These are phyloP conservation scores for Austroboletus niveus DNA, from an alignment of 1,284 basidiomycete genomes.

Conservation along the genomic window DNA sequence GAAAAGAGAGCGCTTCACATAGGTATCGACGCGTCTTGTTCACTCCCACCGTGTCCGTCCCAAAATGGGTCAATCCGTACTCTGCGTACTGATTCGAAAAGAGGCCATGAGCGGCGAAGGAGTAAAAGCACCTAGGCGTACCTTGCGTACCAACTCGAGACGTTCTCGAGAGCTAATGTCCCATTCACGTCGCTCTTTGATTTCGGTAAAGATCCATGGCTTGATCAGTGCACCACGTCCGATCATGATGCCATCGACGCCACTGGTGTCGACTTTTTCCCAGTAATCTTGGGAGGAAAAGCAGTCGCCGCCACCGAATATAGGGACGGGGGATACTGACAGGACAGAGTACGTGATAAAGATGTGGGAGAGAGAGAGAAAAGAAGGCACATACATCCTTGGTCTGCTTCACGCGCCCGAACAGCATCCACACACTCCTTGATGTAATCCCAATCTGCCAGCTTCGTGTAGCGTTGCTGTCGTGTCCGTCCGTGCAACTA, in stretches of 20 bases:
- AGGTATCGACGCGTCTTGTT: conserved; percentile 94
- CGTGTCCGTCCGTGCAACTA: conserved; percentile 92
- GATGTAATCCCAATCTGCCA: conserved; percentile 92
- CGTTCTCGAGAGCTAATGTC: conserved; percentile 91
- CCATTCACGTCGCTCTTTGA: conserved; percentile 91
- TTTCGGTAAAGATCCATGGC: conserved; percentile 96
- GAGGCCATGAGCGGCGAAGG: background rate
- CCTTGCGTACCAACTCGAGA: conserved; percentile 82
- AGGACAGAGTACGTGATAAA: background rate
- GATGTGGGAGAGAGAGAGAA: background rate
- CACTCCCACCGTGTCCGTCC: conserved; percentile 88
- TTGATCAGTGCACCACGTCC: conserved; percentile 95
- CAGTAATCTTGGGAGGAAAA: conserved; percentile 88
- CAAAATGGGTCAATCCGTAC: conserved; percentile 80
- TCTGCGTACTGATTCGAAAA: conserved; percentile 63
- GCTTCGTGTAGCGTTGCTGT: conserved; percentile 86
- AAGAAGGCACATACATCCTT: conserved; percentile 54
- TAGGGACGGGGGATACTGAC: conserved; percentile 80
- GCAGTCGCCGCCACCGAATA: conserved; percentile 95
- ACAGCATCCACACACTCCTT: conserved; percentile 82
- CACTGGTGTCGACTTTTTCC: conserved; percentile 70
- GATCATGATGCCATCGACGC: conserved; percentile 95
- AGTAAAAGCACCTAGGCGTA: conserved; percentile 32
- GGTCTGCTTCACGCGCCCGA: conserved; percentile 74
- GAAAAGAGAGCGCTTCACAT: conserved; percentile 93